phyloP scores from a whole-genome alignment of 148 eudicot genomes.

The Oxyria digyna region DNA sequence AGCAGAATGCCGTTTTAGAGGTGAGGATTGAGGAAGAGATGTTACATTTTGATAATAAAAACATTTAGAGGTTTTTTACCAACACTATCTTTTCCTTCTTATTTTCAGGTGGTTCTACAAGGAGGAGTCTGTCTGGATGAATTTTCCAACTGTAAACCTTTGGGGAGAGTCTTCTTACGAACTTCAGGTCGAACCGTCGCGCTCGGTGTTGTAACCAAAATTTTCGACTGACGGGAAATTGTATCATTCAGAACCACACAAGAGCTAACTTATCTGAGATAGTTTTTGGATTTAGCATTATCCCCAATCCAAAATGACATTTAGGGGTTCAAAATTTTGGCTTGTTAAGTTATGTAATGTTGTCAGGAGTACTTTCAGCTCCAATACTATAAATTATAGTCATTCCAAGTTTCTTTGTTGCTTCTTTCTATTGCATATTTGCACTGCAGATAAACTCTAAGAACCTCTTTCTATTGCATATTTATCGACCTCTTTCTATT shows the following conservation, averaged over 20 bases:
- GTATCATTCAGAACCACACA: background rate
- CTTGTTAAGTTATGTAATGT: background rate
- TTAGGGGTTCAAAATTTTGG: slow-evolving; percentile 7
- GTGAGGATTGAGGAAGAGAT: slow-evolving; percentile 22
- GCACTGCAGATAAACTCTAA: background rate
- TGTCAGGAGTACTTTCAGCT: background rate
- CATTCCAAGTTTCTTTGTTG: background rate
- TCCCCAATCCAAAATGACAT: background rate
- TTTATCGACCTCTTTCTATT: too few relatives aligned
- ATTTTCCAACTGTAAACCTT: slow-evolving; percentile 45
- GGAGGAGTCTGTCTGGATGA: slow-evolving; percentile 69
- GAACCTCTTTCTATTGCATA: too few relatives aligned
- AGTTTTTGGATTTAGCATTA: background rate
- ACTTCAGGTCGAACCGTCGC: slow-evolving; percentile 81
- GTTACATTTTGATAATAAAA: background rate
- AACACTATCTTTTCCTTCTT: background rate
- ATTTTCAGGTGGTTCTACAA: slow-evolving; percentile 53
- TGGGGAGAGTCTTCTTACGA: slow-evolving; percentile 79
- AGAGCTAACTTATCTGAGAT: background rate
- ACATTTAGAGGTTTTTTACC: background rate
- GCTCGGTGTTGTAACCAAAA: slow-evolving; percentile 61
- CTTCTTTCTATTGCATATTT: background rate
- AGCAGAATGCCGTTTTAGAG: slow-evolving; percentile 85
- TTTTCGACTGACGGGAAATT: slow-evolving; percentile 15
- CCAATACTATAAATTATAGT: background rate